Evolutionary conservation across 305 asterid species (phyloP).

Genomic region (Andrographis paniculata): DNA sequence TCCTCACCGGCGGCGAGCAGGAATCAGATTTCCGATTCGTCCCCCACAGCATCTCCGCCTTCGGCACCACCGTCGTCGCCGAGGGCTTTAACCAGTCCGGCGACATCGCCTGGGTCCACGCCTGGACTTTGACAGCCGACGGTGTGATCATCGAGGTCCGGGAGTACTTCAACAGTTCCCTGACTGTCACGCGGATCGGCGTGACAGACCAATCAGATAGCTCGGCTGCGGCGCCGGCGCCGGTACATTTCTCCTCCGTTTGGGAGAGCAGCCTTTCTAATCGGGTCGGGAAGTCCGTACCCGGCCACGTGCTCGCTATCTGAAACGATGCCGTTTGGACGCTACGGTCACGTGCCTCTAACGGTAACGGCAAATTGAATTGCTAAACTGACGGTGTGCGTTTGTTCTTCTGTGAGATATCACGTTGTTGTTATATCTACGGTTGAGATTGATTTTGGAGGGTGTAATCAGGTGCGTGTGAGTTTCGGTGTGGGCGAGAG

Average conservation of each 20-base stretch:
- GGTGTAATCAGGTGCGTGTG: no score
- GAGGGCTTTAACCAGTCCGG: conserved; percentile 59
- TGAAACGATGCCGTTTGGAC: no score
- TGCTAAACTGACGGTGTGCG: no score
- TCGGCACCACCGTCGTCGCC: conserved; percentile 75
- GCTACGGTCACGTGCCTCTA: no score
- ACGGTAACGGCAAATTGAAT: no score
- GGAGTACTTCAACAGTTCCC: conserved; percentile 89
- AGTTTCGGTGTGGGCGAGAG: no score
- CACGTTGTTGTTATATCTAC: no score
- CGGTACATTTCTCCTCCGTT: conserved; percentile 57
- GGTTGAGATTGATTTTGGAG: no score
- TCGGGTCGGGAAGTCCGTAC: conserved; percentile 89
- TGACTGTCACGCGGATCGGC: conserved; percentile 72
- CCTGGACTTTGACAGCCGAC: conserved; percentile 64
- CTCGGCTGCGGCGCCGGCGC: conserved; percentile 18
- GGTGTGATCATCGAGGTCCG: conserved; percentile 90
- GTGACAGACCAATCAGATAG: conserved; percentile 19
- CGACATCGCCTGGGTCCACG: conserved; percentile 86
- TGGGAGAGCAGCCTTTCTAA: conserved; percentile 71
- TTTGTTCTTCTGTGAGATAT: no score
- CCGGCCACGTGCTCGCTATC: conserved; percentile 89
- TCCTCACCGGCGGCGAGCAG: conserved; percentile 62
- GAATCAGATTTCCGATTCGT: conserved; percentile 42
- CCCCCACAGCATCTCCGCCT: conserved; percentile 60